Percentiles rank a stretch among this genome's conserved stretches.
Conservation (phyloP, 306 rosid genomes). For the Vigna nakashimae region DNA sequence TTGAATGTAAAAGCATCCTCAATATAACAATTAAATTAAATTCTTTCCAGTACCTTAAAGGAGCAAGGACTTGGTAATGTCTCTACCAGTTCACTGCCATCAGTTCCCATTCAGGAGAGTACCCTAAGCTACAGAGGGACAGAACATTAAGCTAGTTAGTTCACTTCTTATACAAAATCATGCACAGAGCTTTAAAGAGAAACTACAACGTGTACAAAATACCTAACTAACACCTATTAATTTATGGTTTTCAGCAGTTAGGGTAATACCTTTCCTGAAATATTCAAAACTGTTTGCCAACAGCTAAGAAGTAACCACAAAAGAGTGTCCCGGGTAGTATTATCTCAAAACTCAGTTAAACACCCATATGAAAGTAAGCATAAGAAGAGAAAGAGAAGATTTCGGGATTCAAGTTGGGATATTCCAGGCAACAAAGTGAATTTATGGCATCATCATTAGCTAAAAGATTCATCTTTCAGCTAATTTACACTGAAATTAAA, state of each 20-base stretch:
- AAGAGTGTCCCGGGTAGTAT: background rate
- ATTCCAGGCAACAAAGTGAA: background rate
- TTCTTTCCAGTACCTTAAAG: slow-evolving; percentile 63
- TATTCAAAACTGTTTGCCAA: background rate
- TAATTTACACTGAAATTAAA: background rate
- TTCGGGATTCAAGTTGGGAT: background rate
- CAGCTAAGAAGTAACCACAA: background rate
- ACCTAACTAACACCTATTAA: background rate
- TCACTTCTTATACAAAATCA: slow-evolving; percentile 32
- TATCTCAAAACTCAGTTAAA: slow-evolving; percentile 24
- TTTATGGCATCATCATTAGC: background rate
- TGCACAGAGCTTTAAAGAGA: background rate
- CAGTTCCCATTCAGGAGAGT: slow-evolving; percentile 75
- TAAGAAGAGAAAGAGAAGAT: slow-evolving; percentile 2
- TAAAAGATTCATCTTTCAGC: background rate
- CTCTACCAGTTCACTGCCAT: slow-evolving; percentile 54
- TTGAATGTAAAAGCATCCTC: slow-evolving; percentile 32
- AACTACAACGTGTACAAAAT: background rate
- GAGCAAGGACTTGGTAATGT: slow-evolving; percentile 50
- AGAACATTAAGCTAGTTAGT: slow-evolving; percentile 40
- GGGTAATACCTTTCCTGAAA: slow-evolving; percentile 2
- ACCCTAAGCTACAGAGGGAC: slow-evolving; percentile 50
- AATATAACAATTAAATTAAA: slow-evolving; percentile 13
- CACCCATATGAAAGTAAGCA: slow-evolving; percentile 17
- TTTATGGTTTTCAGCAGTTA: slow-evolving; percentile 23